These are phyloP conservation scores for Exophiala lecanii-corni DNA, from an alignment of 2,329 filamentous ascomycete species.

Conservation along the genomic window DNA sequence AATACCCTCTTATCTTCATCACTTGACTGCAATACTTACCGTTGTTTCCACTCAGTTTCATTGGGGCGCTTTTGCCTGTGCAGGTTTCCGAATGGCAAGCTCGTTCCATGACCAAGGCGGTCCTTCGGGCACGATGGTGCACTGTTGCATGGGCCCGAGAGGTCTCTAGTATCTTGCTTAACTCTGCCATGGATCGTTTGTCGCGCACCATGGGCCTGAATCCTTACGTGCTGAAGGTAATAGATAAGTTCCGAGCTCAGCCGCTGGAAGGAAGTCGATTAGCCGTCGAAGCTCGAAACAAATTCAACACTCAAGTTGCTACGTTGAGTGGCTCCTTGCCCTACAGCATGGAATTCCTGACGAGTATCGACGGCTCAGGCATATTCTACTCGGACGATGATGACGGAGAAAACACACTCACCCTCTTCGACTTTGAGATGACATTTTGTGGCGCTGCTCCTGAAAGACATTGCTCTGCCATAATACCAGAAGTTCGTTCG, in stretches of 20 bases:
- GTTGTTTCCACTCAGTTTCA: no score
- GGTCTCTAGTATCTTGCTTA: background rate
- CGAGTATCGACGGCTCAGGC: background rate
- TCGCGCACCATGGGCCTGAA: background rate
- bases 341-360: background rate
- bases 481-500: background rate
- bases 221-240: background rate
- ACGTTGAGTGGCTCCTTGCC: background rate
- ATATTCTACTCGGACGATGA: background rate
- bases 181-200: background rate
- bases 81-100: conserved; percentile 6
- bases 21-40: conserved; percentile 2
- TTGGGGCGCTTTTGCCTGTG: conserved; percentile 4
- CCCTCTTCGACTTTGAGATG: background rate
- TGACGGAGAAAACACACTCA: background rate
- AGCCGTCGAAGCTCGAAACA: background rate
- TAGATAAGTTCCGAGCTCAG: background rate
- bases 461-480: background rate
- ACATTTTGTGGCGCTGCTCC: background rate
- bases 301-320: background rate
- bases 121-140: conserved; percentile 8
- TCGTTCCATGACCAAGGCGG: conserved; percentile 10
- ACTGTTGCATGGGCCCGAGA: background rate
- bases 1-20: conserved; percentile 1
- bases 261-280: background rate